Conservation (phyloP, 75 land plant genomes). For the Chamaecyparis obtusa region DNA sequence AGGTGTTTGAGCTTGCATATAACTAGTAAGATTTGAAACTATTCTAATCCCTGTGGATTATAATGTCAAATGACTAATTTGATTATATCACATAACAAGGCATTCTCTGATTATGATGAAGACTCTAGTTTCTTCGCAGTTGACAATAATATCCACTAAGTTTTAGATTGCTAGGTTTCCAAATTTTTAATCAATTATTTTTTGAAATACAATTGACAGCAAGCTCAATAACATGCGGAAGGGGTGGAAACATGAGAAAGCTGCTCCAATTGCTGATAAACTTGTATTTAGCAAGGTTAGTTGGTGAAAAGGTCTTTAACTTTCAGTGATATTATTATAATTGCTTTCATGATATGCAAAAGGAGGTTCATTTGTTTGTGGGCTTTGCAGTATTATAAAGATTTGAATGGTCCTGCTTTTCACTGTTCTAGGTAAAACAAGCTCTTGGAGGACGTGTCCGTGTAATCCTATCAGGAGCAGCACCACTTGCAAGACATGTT, state of each 20-base stretch:
- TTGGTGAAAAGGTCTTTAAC: not conserved
- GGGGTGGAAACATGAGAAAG: conserved; percentile 73
- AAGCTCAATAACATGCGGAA: conserved; percentile 57
- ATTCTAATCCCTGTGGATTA: not conserved
- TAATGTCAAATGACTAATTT: not conserved
- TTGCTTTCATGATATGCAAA: not conserved
- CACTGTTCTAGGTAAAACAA: conserved; percentile 44
- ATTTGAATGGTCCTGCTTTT: not conserved
- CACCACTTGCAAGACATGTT: conserved; percentile 89
- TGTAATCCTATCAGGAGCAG: conserved; percentile 92
- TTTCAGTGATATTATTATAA: not conserved
- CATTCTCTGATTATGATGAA: not conserved
- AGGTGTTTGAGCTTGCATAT: conserved; percentile 61
- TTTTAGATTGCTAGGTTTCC: not conserved
- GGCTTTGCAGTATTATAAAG: not conserved
- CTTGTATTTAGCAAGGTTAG: conserved; percentile 88
- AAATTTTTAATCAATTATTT: not conserved
- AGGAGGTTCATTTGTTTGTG: not conserved
- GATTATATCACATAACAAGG: not conserved
- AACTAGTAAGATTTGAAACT: conserved; percentile 48
- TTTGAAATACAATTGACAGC: conserved; percentile 36
- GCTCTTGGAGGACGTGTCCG: conserved; percentile 94
- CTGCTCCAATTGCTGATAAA: conserved; percentile 76
- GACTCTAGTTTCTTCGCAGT: not conserved
- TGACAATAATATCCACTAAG: not conserved